Base-by-base conservation (phyloP, 1,139 yeast species). In the Arxiozyma heterogenica region DNA sequence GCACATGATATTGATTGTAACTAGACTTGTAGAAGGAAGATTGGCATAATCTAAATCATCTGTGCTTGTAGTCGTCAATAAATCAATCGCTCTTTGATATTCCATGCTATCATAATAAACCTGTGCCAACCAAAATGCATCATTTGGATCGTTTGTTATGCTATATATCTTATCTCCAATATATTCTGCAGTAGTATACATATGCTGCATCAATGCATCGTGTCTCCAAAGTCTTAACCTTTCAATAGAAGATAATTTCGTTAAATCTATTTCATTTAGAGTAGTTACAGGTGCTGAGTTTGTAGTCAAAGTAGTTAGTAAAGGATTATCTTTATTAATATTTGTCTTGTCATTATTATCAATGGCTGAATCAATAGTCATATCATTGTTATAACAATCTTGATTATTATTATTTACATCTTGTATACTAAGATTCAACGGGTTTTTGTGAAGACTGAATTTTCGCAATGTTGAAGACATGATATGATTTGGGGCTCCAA, bases 51-150 rank as follows among this genome's bases (percentile, higher is more conserved):
- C 49, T 4, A 18, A 11, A 18, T 46, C 49, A 34, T 46, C 49
- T 21, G 23, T n/a, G 52, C 71, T 66, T 49, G 73, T 70, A 30
- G 66, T 64, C 41, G 74, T 64, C 18, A 81, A 67, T 50, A 91
- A 71, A 60, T 83, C 83, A 54, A 88, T 80, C 2, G 96, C 97
- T 47, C 97, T 75, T 44, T 85, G 78, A 67, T 81, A 90, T 65
- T 87, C 82, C 15, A 94, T 93, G 57, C 82, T 68, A 44, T 68
- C 59, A 68, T 83, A 88, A 66, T 86, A 84, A 1, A 87, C 95
- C 70, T 93, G 96, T 0, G 96, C 97, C 47, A 93, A 75, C 97
- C 98, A 93, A 68, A 90, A 91, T 17, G 97, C 97, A 69, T 93
- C 98, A 64, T 86, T 87, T 18, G 96, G 86, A 64, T 91, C 97